Conservation (phyloP, 1,139 yeast species). For the Kluyveromyces sp. region DNA sequence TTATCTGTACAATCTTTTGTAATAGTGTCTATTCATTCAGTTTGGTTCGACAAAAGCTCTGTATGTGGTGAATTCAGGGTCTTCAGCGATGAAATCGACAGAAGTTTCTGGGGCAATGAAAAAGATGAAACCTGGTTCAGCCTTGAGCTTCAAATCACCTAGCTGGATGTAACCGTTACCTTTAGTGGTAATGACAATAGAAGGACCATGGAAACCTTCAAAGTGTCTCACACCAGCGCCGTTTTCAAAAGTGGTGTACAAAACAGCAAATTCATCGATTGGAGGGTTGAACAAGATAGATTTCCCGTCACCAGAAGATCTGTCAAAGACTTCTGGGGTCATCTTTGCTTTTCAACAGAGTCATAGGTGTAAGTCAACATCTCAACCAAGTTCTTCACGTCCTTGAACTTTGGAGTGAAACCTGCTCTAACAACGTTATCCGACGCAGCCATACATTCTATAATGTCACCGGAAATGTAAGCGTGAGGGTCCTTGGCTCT, state of each 20-base stretch:
- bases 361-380: slow-evolving; percentile 89
- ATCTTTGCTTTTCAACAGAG: slow-evolving; percentile 86
- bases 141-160: slow-evolving; percentile 38
- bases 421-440: slow-evolving; percentile 98
- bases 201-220: slow-evolving; percentile 73
- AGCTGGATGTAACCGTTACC: slow-evolving; percentile 61
- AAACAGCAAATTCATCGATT: slow-evolving; percentile 87
- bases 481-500: slow-evolving; percentile 98
- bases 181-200: slow-evolving; percentile 73
- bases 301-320: slow-evolving; percentile 59
- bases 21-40: slow-evolving; percentile 6
- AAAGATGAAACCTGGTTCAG: slow-evolving; percentile 66
- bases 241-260: slow-evolving; percentile 56
- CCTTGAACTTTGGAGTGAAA: slow-evolving; percentile 96
- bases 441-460: slow-evolving; percentile 99
- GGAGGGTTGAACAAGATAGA: slow-evolving; percentile 87
- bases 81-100: slow-evolving; percentile 49
- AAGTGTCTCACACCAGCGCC: slow-evolving; percentile 42
- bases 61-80: slow-evolving; percentile 60
- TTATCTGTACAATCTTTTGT: no score
- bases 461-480: slow-evolving; percentile 90
- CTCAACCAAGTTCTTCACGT: slow-evolving; percentile 77
- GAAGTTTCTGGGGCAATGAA: slow-evolving; percentile 75
- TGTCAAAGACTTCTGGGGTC: slow-evolving; percentile 56
- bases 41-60: slow-evolving; percentile 79